phyloP scores from a whole-genome alignment of 2,329 filamentous ascomycete species.

The Pyrenochaeta sp. region DNA sequence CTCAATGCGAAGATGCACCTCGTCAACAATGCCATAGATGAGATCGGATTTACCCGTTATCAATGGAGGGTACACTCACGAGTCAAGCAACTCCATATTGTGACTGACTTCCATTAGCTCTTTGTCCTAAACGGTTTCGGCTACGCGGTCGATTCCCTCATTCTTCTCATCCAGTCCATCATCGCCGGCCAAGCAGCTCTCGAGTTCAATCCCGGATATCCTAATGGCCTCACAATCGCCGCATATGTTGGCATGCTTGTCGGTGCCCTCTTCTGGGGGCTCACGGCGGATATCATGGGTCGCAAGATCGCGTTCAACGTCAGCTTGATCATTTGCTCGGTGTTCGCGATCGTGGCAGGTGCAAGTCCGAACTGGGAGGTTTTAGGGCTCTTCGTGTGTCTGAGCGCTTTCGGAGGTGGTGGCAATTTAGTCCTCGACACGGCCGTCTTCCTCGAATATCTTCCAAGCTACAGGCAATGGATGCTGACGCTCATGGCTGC shows the following conservation, averaged over 20 bases:
- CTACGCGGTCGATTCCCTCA: conserved; percentile 66
- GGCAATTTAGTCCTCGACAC: conserved; percentile 72
- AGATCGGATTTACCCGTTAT: conserved; percentile 58
- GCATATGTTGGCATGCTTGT: conserved; percentile 66
- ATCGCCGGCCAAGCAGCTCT: conserved; percentile 65
- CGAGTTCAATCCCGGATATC: conserved; percentile 67
- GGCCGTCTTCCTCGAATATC: conserved; percentile 65
- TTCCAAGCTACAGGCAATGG: conserved; percentile 69
- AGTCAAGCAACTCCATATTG: not conserved
- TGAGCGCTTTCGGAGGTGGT: conserved; percentile 71
- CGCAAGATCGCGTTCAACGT: conserved; percentile 74
- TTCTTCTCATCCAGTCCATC: conserved; percentile 69
- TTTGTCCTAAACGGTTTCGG: conserved; percentile 70
- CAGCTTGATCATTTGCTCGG: conserved; percentile 68
- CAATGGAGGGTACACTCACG: conserved; percentile 57
- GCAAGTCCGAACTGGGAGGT: conserved; percentile 72
- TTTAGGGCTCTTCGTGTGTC: conserved; percentile 69
- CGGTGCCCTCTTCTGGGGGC: conserved; percentile 73
- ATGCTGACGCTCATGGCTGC: conserved; percentile 69
- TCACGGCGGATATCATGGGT: conserved; percentile 73
- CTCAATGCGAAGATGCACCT: conserved; percentile 73
- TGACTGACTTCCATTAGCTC: conserved; percentile 36
- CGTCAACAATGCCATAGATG: conserved; percentile 64
- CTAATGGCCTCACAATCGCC: conserved; percentile 67
- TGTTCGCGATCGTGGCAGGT: conserved; percentile 71